Conservation (phyloP, 345 rosid species). For the Draba incana region DNA sequence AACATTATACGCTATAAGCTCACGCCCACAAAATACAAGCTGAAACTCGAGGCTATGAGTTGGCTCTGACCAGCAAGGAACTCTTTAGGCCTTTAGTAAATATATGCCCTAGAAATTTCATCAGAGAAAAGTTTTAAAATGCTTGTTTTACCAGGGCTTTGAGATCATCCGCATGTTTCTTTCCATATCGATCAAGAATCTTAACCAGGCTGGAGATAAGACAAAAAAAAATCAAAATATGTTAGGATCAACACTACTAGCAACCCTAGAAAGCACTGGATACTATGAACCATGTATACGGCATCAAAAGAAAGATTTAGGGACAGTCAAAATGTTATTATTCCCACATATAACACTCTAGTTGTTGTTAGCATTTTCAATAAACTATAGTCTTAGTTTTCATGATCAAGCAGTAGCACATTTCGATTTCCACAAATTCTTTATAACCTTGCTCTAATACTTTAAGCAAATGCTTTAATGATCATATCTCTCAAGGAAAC, state of each 20-base stretch:
- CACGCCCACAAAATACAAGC: conserved; percentile 18
- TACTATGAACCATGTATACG: neutral
- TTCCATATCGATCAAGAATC: conserved; percentile 42
- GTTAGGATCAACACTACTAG: conserved; percentile 12
- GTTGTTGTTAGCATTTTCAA: no score
- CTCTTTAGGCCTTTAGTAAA: conserved; percentile 1
- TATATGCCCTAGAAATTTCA: neutral
- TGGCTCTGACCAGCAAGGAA: conserved; percentile 1
- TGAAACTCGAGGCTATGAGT: neutral
- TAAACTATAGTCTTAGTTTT: no score
- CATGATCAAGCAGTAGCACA: conserved; percentile 2
- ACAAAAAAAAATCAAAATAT: neutral
- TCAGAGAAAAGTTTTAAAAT: neutral
- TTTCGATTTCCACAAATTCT: neutral
- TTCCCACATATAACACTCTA: neutral
- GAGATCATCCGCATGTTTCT: conserved; percentile 36
- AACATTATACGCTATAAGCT: neutral
- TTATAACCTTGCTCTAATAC: no score
- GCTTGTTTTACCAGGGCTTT: conserved; percentile 37
- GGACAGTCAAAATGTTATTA: neutral
- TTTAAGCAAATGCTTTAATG: neutral
- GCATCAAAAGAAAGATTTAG: neutral
- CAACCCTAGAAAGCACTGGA: conserved; percentile 13
- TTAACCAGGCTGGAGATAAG: conserved; percentile 36
- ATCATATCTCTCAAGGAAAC: neutral